These are phyloP conservation scores for Platismatia glauca DNA, from an alignment of 495 filamentous ascomycete genomes.

Conservation along the genomic window DNA sequence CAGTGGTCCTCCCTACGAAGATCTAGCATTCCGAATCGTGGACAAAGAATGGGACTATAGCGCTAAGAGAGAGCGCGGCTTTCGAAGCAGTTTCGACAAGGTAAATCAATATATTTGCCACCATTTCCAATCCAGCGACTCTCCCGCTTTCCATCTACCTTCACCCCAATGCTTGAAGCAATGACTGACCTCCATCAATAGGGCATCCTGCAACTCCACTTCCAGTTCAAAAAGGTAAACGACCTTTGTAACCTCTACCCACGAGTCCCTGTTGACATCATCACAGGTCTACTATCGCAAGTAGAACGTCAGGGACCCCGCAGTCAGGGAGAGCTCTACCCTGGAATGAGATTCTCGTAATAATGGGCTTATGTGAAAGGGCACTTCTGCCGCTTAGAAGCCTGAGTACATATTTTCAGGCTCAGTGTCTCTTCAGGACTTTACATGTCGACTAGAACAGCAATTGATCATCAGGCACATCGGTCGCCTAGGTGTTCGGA, in stretches of 20 bases:
- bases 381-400: neutral
- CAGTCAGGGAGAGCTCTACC: no score
- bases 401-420: neutral
- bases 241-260: neutral
- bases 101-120: conserved; percentile 39
- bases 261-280: conserved; percentile 31
- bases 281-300: conserved; percentile 60
- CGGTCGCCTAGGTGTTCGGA: neutral
- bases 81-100: conserved; percentile 96
- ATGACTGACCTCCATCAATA: conserved; percentile 26
- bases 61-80: conserved; percentile 88
- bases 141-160: no score
- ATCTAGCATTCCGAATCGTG: conserved; percentile 95
- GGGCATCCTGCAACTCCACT: conserved; percentile 95
- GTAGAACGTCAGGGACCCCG: conserved; percentile 25
- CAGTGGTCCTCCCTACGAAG: conserved; percentile 91
- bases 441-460: neutral
- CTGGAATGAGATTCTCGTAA: neutral
- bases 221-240: conserved; percentile 83
- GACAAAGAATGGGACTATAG: conserved; percentile 99
- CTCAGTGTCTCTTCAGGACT: neutral
- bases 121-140: neutral
- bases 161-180: no score
- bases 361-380: neutral
- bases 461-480: neutral